Base-by-base conservation (phyloP, 148 eudicot genomes). In the Chenopodium suecicum region DNA sequence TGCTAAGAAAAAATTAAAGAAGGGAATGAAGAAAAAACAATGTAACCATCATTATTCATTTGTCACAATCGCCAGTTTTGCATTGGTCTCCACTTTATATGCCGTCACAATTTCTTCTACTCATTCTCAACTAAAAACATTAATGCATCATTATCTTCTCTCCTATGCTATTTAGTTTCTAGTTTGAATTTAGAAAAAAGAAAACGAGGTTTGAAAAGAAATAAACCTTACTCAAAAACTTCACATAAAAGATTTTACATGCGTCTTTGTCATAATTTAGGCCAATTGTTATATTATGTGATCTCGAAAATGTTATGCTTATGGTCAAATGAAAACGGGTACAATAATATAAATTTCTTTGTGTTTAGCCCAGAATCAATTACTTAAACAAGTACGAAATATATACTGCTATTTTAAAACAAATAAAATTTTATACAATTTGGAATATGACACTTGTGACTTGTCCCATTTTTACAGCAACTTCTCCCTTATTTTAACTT, bases 11-110 rank as follows among this genome's bases (percentile, higher is more conserved):
- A 4, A 58, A 19, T 19, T 58, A 13, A 58, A 25, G 66, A 62
- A 23, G 23, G 5, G 22, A 62, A 7, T 1, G 64, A 8, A 9
- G 66, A 62, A 62, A 25, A 62, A 62, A 62, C 10, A 62, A 62
- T 5, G 8, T 22, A 22, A 62, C 6, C 25, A 62, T 74, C 73
- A 64, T 31, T 31, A 1, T 31, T 31, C 32, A 31, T 23, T 63
- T 23, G 83, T 81, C 83, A 81, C 44, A 8, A 74, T 81, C 83
- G n/a, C 47, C 77, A 46, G 32, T 41, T 34, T n/a, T 27, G n/a
- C 62, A 58, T 50, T 72, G 69, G 76, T 50, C 72, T 41, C 76
- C 41, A 62, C 63, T 50, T 19, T 41, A 34, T 25, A 62, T 73
- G 78, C 68, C 66, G 70, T 74, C 82, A 4, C 52, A 80, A 16